Conservation (phyloP, 2,329 filamentous ascomycete species). For the Fusarium anguioides region DNA sequence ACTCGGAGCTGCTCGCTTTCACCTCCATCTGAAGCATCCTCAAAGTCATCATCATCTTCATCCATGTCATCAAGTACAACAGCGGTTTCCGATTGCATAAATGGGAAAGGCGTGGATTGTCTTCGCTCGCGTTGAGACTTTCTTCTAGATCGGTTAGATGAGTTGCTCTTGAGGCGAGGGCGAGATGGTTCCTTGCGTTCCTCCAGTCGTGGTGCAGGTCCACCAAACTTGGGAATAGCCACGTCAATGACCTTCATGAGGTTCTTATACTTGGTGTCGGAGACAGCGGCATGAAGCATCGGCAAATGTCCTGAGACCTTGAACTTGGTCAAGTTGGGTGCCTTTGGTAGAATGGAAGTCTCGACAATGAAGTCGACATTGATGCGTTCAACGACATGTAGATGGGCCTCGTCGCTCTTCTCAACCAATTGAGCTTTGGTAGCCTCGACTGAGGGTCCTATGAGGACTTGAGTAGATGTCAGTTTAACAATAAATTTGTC, state of each 20-base stretch:
- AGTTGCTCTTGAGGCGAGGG: slow-evolving; percentile 59
- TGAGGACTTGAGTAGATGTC: slow-evolving; percentile 93
- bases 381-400: slow-evolving; percentile 95
- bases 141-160: slow-evolving; percentile 59
- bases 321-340: slow-evolving; percentile 90
- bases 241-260: slow-evolving; percentile 97
- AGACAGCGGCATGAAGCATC: slow-evolving; percentile 89
- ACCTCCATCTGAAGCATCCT: slow-evolving; percentile 71
- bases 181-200: slow-evolving; percentile 47
- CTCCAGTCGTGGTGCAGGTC: slow-evolving; percentile 49
- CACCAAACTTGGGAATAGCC: slow-evolving; percentile 84
- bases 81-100: slow-evolving; percentile 76
- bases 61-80: slow-evolving; percentile 84
- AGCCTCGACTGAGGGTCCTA: slow-evolving; percentile 91
- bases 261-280: slow-evolving; percentile 96
- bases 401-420: slow-evolving; percentile 73
- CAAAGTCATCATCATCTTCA: slow-evolving; percentile 72
- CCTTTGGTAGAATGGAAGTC: slow-evolving; percentile 95
- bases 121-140: slow-evolving; percentile 62
- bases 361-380: slow-evolving; percentile 98
- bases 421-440: slow-evolving; percentile 84
- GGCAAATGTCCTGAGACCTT: slow-evolving; percentile 92
- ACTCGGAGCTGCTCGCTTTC: slow-evolving; percentile 72
- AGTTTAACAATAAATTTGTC: slow-evolving; percentile 95
- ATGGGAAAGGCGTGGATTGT: slow-evolving; percentile 78